Base-by-base conservation (phyloP, 345 rosid genomes). In the Tarenaya hassleriana region DNA sequence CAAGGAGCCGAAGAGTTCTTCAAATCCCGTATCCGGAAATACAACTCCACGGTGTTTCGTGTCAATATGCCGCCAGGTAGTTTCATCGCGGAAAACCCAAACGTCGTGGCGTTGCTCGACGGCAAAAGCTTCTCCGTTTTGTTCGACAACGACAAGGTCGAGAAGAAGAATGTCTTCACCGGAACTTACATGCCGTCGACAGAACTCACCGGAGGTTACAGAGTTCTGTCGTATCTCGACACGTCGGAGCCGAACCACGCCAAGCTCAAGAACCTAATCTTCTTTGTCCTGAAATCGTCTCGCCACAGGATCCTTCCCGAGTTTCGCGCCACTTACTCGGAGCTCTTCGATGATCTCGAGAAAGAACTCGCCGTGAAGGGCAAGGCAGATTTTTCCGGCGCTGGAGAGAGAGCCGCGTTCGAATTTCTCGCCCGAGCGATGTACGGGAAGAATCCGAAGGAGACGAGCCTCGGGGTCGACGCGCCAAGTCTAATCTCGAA, bases 41-140 rank as follows among this genome's bases (percentile, higher is more conserved):
- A 92, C 68, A 46, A 73, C n/a, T 92, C 98, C 0, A 88, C 96
- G 0, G 84, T 92, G 12, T 76, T 66, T 27, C 65, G 84, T 24
- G 68, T 73, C 41, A 91, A 91, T 67, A 78, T 91, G 78, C 96
- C 96, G 8, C 94, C 98, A 0, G 98, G 98, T 2, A 88, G 90
- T 8, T 69, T 64, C 60, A 81, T 92, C 24, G 60, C 95, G 31
- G 44, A 72, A 0, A 70, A 85, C 34, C 83, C 95, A 9, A 74
- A 63, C 7, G 96, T 85, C 41, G 62, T 92, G 20, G 88, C 72
- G 41, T 62, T 92, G 39, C 94, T 92, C 41, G 95, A 85, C 63
- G 90, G 79, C 1, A 76, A 79, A 71, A 82, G 90, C 73, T 85
- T 85, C 56, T 87, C 86, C 0, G 69, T 79, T 34, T 83, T 85